These are phyloP conservation scores for Xerocomellus dryophilus DNA, from an alignment of 768 basidiomycete species.

Conservation along the genomic window DNA sequence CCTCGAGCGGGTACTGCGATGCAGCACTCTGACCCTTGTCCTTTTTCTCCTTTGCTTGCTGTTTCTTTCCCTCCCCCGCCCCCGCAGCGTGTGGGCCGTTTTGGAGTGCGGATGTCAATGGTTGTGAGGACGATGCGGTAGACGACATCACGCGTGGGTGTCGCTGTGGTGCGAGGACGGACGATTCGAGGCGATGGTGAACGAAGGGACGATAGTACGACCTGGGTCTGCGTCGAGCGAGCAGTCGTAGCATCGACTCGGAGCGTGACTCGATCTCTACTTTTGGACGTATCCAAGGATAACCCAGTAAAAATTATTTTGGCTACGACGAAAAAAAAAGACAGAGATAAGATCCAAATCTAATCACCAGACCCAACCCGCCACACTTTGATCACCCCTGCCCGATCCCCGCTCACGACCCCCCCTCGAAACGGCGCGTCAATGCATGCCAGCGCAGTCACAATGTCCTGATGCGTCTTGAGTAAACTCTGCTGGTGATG, in stretches of 20 bases:
- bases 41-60: constrained; percentile 44
- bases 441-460: constrained; percentile 81
- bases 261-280: constrained; percentile 21
- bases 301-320: constrained; percentile 1
- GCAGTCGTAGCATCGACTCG: constrained; percentile 34
- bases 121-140: constrained; percentile 53
- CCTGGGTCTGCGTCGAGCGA: constrained; percentile 33
- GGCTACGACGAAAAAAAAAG: background rate
- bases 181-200: constrained; percentile 3
- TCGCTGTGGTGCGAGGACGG: background rate
- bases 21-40: constrained; percentile 29
- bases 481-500: constrained; percentile 82
- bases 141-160: constrained; percentile 46
- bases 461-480: constrained; percentile 85
- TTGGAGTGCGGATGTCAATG: constrained; percentile 40
- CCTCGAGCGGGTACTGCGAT: constrained; percentile 63
- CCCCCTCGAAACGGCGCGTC: constrained; percentile 93
- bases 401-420: constrained; percentile 86
- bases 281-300: constrained; percentile 26
- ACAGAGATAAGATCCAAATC: background rate
- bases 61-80: constrained; percentile 36
- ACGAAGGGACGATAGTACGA: constrained; percentile 23
- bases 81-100: constrained; percentile 39
- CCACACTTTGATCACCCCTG: constrained; percentile 91
- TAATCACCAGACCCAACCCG: constrained; percentile 56